Evolutionary conservation across 2,329 filamentous ascomycete genomes (phyloP).

Genomic region (Beauveria scarabaeidicola): DNA sequence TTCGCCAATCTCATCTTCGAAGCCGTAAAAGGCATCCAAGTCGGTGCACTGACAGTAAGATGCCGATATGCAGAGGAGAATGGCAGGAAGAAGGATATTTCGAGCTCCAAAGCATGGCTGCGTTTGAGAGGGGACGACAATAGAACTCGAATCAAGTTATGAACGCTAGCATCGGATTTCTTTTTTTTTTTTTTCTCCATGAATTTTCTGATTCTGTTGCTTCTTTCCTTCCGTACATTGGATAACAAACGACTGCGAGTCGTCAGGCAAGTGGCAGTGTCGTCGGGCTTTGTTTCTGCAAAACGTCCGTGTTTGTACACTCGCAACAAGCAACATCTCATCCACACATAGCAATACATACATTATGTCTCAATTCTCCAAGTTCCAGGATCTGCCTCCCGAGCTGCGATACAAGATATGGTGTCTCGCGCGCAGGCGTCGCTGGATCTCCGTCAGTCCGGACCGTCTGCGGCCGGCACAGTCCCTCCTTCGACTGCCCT

Average conservation of each 20-base stretch:
- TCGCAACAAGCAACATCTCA: neutral
- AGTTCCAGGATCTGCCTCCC: neutral
- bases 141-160: no score
- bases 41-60: no score
- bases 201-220: no score
- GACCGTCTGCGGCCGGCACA: neutral
- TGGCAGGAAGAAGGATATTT: no score
- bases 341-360: neutral
- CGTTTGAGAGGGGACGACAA: no score
- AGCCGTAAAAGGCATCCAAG: no score
- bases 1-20: no score
- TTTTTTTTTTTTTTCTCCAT: neutral
- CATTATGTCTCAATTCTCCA: neutral
- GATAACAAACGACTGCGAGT: no score
- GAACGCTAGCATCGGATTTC: no score
- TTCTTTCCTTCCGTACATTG: no score
- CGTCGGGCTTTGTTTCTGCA: neutral
- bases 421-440: neutral
- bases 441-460: neutral
- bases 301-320: neutral
- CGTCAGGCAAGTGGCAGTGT: neutral
- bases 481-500: neutral
- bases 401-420: neutral
- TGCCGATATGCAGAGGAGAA: no score
- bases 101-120: no score